Evolutionary conservation across 805 yeast species (phyloP), one percentile per base, ranked within the genome.

Genomic region (Hanseniaspora pseudoguilliermondii): DNA sequence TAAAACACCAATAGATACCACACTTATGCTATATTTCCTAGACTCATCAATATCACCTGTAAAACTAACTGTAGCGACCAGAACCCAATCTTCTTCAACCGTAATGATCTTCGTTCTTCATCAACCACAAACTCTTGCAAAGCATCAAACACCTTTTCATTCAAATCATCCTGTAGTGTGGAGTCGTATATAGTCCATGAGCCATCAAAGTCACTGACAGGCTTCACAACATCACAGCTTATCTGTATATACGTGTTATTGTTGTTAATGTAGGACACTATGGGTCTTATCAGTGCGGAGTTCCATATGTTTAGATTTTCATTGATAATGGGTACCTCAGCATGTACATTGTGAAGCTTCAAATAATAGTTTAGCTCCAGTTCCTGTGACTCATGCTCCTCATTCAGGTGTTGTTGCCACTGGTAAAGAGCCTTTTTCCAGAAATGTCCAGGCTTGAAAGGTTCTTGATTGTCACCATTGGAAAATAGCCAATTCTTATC

Each of bases 121-220:
- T 93, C 95, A 11, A 84, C 84, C 21, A 88, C 95, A 63, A 90
- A 90, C 46, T 82, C 78, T 2, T 83, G 96, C 69, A 93, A 88
- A 18, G 93, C 89, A 61, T 88, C 89, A 68, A 91, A 91, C 5
- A 91, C 93, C 61, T 87, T 95, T 34, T 82, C 82, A 32, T 93
- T 84, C 51, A 93, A 75, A 65, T 91, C 97, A 65, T 86, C 93
- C 95, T 91, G 88, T 58, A 93, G 73, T 53, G 84, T 73, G 29
- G 93, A 84, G 66, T 93, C 98, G 68, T 89, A 93, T 2, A 88
- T 75, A 1, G 98, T 91, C 98, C 98, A 93, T 8, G 95, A 80
- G 0, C 98, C 98, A 63, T 86, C 89, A 66, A 93, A 93, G 64
- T 93, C 98, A 29, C 75, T 72, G 23, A 89, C 69, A 47, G 80